Evolutionary conservation across 139 green algal genomes (phyloP).

Genomic region (Chlorella sp.): DNA sequence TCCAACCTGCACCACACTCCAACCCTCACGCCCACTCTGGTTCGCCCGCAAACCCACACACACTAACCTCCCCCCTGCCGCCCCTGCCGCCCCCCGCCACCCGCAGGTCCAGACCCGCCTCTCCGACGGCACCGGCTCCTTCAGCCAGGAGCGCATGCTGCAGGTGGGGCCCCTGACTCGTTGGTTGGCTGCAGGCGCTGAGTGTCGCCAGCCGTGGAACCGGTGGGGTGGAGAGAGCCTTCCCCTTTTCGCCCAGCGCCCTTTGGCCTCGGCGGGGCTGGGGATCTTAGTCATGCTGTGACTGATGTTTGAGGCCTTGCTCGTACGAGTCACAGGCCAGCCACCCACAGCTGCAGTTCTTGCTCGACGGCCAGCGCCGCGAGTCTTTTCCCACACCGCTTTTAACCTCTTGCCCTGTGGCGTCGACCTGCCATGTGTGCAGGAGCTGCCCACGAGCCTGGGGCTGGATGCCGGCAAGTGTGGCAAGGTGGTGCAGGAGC

Average conservation of each 20-base stretch:
- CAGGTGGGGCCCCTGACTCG: no score
- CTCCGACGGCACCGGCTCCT: slow-evolving; percentile 71
- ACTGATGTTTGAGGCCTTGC: not conserved
- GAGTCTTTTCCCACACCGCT: no score
- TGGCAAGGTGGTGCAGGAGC: slow-evolving; percentile 53
- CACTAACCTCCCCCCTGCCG: no score
- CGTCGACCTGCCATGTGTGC: not conserved
- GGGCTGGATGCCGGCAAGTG: slow-evolving; percentile 62
- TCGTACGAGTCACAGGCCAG: not conserved
- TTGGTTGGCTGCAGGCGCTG: no score
- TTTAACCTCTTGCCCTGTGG: no score
- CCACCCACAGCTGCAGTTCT: not conserved
- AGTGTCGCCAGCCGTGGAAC: no score
- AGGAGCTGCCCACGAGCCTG: slow-evolving; percentile 77
- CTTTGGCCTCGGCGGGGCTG: no score
- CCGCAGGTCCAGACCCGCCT: slow-evolving; percentile 43
- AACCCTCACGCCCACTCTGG: not conserved
- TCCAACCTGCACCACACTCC: not conserved
- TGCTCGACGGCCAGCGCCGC: no score
- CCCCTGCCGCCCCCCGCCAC: not conserved
- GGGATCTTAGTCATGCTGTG: no score
- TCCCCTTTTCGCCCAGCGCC: no score
- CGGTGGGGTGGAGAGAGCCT: no score
- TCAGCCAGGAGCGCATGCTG: slow-evolving; percentile 76
- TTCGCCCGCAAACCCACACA: no score